phyloP scores from a whole-genome alignment of 768 basidiomycete genomes.

The Boletus fagicola region DNA sequence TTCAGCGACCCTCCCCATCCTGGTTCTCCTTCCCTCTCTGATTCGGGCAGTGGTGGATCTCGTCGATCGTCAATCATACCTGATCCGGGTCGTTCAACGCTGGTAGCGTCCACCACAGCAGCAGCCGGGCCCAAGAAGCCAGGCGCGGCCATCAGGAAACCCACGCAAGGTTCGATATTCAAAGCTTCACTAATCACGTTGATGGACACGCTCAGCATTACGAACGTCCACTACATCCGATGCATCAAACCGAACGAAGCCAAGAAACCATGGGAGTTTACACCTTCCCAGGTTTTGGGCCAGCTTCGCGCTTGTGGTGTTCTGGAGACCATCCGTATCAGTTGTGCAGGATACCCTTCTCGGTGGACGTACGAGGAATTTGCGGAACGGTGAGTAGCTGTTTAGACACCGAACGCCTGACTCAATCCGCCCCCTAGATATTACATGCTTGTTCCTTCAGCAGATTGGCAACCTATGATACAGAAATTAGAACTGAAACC shows the following conservation, averaged over 20 bases:
- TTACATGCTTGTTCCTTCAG: conserved; percentile 91
- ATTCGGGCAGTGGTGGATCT: conserved; percentile 72
- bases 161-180: conserved; percentile 98
- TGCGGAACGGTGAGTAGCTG: conserved; percentile 76
- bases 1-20: conserved; percentile 53
- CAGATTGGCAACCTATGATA: conserved; percentile 84
- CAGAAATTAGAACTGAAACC: conserved; percentile 74
- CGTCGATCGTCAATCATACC: conserved; percentile 84
- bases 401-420: conserved; percentile 8
- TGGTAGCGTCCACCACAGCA: conserved; percentile 51
- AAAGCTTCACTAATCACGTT: conserved; percentile 89
- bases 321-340: conserved; percentile 96
- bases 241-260: conserved; percentile 99
- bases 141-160: conserved; percentile 80
- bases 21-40: conserved; percentile 73
- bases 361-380: conserved; percentile 99
- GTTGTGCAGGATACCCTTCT: conserved; percentile 97
- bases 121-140: conserved; percentile 52
- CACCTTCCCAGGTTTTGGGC: conserved; percentile 90
- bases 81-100: conserved; percentile 77
- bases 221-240: conserved; percentile 98
- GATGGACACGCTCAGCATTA: conserved; percentile 97
- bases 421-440: conserved; percentile 55
- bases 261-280: conserved; percentile 96
- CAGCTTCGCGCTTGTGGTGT: conserved; percentile 98